A percentile compares a stretch with the other conserved stretches of the same genome.
Evolutionary conservation across 306 rosid genomes (phyloP).

Genomic region (Argentina anserina): DNA sequence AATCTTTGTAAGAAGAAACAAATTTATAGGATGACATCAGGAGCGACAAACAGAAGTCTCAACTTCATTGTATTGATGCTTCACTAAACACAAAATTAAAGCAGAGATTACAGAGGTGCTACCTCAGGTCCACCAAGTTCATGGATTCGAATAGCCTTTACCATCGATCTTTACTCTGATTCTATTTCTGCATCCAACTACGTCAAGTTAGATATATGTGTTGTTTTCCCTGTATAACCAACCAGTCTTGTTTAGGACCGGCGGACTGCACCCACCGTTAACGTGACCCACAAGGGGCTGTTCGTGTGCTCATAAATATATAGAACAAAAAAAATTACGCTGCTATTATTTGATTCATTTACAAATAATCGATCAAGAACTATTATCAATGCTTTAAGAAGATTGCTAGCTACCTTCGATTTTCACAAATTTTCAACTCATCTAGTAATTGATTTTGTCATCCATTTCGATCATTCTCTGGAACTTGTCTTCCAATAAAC

Average conservation of each 20-base stretch:
- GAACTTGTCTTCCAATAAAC: too few relatives aligned
- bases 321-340: too few relatives aligned
- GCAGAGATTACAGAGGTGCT: neutral
- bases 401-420: neutral
- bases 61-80: neutral
- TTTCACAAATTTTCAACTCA: neutral
- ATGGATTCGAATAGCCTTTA: conserved; percentile 68
- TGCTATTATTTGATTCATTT: too few relatives aligned
- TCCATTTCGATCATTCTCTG: neutral
- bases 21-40: neutral
- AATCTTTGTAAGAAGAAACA: neutral
- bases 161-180: conserved; percentile 56
- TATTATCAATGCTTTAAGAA: too few relatives aligned
- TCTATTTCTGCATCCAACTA: neutral
- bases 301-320: too few relatives aligned
- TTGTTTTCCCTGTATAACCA: neutral
- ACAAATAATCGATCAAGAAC: too few relatives aligned
- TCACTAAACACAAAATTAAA: neutral
- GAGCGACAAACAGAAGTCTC: neutral
- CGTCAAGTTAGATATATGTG: neutral
- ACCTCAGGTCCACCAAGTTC: conserved; percentile 79
- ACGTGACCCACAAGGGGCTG: neutral
- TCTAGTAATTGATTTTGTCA: neutral
- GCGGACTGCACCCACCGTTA: neutral
- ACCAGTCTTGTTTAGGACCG: neutral